Conservation (phyloP, 2,329 filamentous ascomycete species). For the Sporothrix dimorphospora region DNA sequence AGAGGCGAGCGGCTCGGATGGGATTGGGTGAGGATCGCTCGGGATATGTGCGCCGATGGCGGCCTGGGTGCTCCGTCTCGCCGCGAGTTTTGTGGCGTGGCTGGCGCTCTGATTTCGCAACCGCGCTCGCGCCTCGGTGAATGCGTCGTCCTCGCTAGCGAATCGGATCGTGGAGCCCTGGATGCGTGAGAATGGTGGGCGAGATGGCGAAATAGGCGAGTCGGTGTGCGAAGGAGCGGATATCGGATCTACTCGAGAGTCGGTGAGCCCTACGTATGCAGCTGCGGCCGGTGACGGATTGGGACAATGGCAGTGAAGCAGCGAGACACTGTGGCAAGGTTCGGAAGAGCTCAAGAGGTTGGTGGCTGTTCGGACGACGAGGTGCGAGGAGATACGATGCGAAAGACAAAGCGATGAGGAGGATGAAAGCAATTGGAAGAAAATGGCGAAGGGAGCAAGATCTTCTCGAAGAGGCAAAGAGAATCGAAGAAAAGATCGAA, state of each 20-base stretch:
- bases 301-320: background rate
- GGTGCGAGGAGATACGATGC: background rate
- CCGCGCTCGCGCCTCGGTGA: background rate
- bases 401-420: background rate
- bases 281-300: background rate
- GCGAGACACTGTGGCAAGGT: background rate
- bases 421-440: background rate
- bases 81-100: background rate
- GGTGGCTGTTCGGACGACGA: background rate
- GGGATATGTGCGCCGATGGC: background rate
- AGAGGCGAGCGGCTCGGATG: background rate
- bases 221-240: constrained; percentile 13
- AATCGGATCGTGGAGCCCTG: background rate
- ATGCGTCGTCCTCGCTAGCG: background rate
- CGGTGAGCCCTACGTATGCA: constrained; percentile 19
- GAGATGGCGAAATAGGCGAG: background rate
- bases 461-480: background rate
- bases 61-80: background rate
- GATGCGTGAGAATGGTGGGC: constrained; percentile 1
- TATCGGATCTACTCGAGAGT: constrained; percentile 20
- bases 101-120: background rate
- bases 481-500: background rate
- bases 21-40: background rate
- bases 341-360: background rate
- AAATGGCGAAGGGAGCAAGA: background rate